Evolutionary conservation across 495 filamentous ascomycete species (phyloP), one percentile per base, ranked within the genome.

Genomic region (Xylaria cubensis): DNA sequence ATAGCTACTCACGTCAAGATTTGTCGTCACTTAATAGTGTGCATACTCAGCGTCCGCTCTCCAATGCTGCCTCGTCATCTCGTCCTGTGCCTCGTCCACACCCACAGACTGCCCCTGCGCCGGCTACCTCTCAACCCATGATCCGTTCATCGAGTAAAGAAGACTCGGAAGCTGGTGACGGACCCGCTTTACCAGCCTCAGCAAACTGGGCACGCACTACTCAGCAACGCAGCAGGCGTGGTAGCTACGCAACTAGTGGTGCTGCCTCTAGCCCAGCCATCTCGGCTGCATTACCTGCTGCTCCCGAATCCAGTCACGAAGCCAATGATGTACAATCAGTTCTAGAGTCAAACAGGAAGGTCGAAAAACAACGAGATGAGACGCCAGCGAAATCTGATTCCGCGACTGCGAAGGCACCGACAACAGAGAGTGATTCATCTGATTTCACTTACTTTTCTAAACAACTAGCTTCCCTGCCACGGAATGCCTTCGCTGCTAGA

Each of bases 1-100:
- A 99, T 71, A 98, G 94, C 81, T 98, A 97, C 80, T 96, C 94
- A 53, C 90, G 96, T 65, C 93, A 97, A 76, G 96, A 98, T 81
- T 84, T 98, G 8, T 99, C 96, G 1, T 95, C 94, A n/a, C 93
- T 98, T 84, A 98, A 98, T 76, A 92, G 92, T 34, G 88, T 93
- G 21, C 91, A 89, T 62, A 92, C 93, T 10, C 95, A 97, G 82
- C 88, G 92, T 36, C 90, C 90, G 6, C 79, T 87, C 13, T 64
- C 61, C n/a, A 74, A 77, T 72, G 74, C 81, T 76, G 72, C 80
- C 67, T 74, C 86, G 73, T 77, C 82, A 4, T 85, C 85, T 2
- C 82, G 84, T n/a, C 83, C 84, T n/a, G 79, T 82, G 6, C 83
- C 88, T 42, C 81, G 86, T 53, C 87, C 86, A 73, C 84, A 86